phyloP scores from a whole-genome alignment of 2,329 filamentous ascomycete genomes.

The Xylariaceae sp. region DNA sequence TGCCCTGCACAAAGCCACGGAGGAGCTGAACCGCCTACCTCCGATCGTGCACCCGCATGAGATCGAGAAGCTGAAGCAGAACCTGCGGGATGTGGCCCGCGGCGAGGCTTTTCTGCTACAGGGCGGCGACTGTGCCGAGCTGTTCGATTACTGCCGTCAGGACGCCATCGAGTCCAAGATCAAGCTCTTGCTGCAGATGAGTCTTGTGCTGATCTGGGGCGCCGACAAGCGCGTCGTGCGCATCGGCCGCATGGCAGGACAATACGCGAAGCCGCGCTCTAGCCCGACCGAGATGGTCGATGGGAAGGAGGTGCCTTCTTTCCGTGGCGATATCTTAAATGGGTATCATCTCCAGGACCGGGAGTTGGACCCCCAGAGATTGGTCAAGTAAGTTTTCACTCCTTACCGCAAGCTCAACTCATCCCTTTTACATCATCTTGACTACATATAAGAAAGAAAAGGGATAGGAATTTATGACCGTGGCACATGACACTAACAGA shows the following conservation, averaged over 20 bases:
- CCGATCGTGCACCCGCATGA: constrained; percentile 81
- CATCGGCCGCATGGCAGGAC: constrained; percentile 94
- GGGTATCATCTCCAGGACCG: constrained; percentile 80
- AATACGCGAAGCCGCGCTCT: constrained; percentile 95
- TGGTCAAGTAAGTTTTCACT: constrained; percentile 66
- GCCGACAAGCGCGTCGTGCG: constrained; percentile 82
- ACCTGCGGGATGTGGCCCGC: constrained; percentile 82
- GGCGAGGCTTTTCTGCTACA: constrained; percentile 94
- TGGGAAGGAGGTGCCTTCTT: constrained; percentile 83
- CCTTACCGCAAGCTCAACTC: too few relatives aligned
- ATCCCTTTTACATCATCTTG: too few relatives aligned
- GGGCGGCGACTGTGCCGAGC: constrained; percentile 94
- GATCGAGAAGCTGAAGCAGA: constrained; percentile 79
- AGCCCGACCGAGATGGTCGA: constrained; percentile 84
- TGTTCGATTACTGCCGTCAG: constrained; percentile 95
- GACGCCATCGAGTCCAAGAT: constrained; percentile 93
- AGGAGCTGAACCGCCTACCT: constrained; percentile 72
- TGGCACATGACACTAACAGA: too few relatives aligned
- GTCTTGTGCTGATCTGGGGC: constrained; percentile 91
- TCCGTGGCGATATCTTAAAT: constrained; percentile 95
- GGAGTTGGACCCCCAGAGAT: constrained; percentile 78
- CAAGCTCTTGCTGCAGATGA: constrained; percentile 97
- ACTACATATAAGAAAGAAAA: too few relatives aligned
- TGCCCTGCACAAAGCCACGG: constrained; percentile 64
- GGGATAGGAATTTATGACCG: too few relatives aligned